Base-by-base conservation (phyloP, 352 stramenopile genomes). In the Phytophthora pinifolia region DNA sequence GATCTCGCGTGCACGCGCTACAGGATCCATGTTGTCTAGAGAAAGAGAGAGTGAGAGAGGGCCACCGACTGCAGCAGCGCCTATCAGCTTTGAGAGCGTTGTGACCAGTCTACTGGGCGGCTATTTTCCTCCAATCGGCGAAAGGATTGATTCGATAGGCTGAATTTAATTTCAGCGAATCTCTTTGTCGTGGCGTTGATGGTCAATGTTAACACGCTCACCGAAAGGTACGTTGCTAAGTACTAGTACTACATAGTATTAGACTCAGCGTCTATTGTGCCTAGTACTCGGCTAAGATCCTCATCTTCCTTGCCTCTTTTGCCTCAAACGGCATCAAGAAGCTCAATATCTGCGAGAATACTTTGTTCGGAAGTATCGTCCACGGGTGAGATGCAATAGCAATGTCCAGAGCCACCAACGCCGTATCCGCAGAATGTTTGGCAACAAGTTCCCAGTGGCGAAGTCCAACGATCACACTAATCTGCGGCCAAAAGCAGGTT, bases 1-100 rank as follows among this genome's bases (percentile, higher is more conserved):
- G 59, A 95, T 95, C 56, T 84, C 86, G 4, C 85, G 80, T 48
- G 86, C 86, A 39, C 81, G 79, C 13, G 83, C 86, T 33, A 94
- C 86, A 7, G 86, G 82, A 67, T 95, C 81, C 46, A 72, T 70
- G 57, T 79, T 15, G 20, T 62, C 38, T 45, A 38, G 1, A 37
- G 38, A 43, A 20, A 56, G 20, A 65, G 33, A 35, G 37, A 43
- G 38, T 14, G 32, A 29, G 27, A 20, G 29, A 5, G 12, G 32
- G 27, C 17, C 25, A 29, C 34, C 31, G 10, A 31, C 25, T 42
- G 35, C 29, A 38, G n/a, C 10, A 48, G 60, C 34, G 34, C 47
- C 46, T n/a, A n/a, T n/a, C 27, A 41, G 46, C 9, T 25, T 44
- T 20, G 34, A 33, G 25, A n/a, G 22, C 42, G 52, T 57, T 58